Evolutionary conservation across 306 rosid genomes (phyloP).

Genomic region (Quercus cerris): DNA sequence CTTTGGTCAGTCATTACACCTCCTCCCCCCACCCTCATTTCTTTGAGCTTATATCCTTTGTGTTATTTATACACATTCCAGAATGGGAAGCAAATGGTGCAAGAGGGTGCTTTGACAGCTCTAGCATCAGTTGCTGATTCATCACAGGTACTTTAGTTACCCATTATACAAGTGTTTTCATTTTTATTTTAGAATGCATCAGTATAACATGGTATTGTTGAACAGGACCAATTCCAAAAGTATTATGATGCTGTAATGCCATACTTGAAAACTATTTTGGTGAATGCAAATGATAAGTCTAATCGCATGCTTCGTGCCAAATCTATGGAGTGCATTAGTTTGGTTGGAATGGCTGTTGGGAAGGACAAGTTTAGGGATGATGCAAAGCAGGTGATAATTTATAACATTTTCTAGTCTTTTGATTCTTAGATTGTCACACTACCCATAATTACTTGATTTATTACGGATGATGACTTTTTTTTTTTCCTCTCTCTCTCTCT

Average conservation of each 20-base stretch:
- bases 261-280: constrained; percentile 82
- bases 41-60: neutral
- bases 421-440: neutral
- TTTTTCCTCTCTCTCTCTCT: too few species aligned
- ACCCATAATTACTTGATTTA: neutral
- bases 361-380: constrained; percentile 94
- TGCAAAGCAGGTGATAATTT: constrained; percentile 77
- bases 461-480: neutral
- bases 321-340: constrained; percentile 99
- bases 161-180: neutral
- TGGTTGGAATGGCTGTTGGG: constrained; percentile 99
- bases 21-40: neutral
- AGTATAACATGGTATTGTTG: neutral
- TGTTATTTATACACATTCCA: constrained; percentile 10
- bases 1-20: neutral
- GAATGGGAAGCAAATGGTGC: constrained; percentile 79
- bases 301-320: constrained; percentile 97
- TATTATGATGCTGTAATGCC: constrained; percentile 96
- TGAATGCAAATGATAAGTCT: constrained; percentile 93
- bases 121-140: constrained; percentile 81
- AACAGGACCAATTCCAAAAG: constrained; percentile 66
- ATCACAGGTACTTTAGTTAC: constrained; percentile 54
- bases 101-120: constrained; percentile 74
- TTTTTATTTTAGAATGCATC: neutral
- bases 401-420: neutral